A percentile compares a stretch with the other conserved stretches of the same genome.
Conservation (phyloP, 140 eudicot genomes). For the Ambrosia hybrid region DNA sequence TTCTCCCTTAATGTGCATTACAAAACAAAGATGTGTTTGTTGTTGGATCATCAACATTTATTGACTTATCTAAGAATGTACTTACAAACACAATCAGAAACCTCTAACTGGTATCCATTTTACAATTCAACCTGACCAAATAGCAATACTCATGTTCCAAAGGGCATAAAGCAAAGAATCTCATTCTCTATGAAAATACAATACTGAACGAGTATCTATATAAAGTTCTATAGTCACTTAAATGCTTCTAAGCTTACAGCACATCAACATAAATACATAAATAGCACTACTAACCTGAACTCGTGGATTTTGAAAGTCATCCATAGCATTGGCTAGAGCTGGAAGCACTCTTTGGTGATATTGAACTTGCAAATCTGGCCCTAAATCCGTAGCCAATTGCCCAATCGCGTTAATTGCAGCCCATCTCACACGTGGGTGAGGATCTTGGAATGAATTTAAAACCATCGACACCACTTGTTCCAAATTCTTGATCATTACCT, state of each 20-base stretch:
- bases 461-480: conserved; percentile 58
- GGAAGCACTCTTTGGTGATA: conserved; percentile 47
- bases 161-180: neutral
- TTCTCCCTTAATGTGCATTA: no score
- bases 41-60: no score
- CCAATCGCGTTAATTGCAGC: conserved; percentile 93
- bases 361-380: conserved; percentile 78
- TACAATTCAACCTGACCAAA: neutral
- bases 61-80: neutral
- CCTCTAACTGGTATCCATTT: neutral
- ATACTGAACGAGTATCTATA: neutral
- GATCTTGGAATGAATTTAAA: conserved; percentile 72
- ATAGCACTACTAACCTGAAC: conserved; percentile 60
- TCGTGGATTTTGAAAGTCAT: conserved; percentile 74
- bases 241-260: neutral
- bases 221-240: neutral
- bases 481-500: conserved; percentile 94
- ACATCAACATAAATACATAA: neutral
- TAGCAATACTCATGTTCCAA: neutral
- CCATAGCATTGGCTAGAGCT: conserved; percentile 78
- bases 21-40: no score
- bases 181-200: neutral
- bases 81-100: neutral
- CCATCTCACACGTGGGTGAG: conserved; percentile 89
- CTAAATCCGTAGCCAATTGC: conserved; percentile 79